A percentile compares a stretch with the other conserved stretches of the same genome.
Conservation (phyloP, 352 stramenopile genomes). For the Pythium volutum region DNA sequence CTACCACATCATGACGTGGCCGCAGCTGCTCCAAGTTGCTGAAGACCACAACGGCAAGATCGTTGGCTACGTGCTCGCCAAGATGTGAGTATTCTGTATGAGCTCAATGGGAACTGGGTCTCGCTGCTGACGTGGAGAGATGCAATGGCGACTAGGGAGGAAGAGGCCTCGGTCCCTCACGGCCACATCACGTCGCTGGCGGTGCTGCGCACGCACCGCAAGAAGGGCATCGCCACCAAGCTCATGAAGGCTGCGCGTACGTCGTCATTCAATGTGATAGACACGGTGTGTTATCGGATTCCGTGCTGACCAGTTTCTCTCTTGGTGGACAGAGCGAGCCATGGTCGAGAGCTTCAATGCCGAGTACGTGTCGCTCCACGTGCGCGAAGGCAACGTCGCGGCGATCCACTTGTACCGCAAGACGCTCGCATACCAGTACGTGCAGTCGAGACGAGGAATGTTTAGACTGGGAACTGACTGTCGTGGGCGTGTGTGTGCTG, state of each 20-base stretch:
- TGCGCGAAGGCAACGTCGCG: conserved; percentile 97
- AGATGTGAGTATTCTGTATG: conserved; percentile 90
- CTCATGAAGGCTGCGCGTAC: conserved; percentile 95
- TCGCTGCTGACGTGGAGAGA: not conserved
- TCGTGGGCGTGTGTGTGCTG: not conserved
- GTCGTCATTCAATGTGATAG: conserved; percentile 14
- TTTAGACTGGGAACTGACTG: not conserved
- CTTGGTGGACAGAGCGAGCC: conserved; percentile 58
- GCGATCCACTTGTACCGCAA: conserved; percentile 98
- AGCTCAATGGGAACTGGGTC: not conserved
- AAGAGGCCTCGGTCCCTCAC: conserved; percentile 30
- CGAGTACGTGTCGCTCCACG: conserved; percentile 99
- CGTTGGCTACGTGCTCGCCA: conserved; percentile 99
- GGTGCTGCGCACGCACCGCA: conserved; percentile 96
- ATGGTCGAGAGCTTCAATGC: conserved; percentile 98
- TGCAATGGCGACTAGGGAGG: conserved; percentile 20
- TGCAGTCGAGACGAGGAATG: not conserved
- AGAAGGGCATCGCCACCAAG: conserved; percentile 96
- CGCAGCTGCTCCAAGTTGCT: conserved; percentile 98
- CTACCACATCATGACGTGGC: conserved; percentile 99
- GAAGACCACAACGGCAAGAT: conserved; percentile 98
- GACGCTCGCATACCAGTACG: conserved; percentile 96
- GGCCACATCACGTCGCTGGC: conserved; percentile 99
- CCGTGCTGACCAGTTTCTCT: not conserved
- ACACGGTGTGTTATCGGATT: not conserved